Percentiles rank a stretch among this genome's conserved stretches.
phyloP scores from a whole-genome alignment of 169 alveolate species.

The Plasmodium chabaudi region DNA sequence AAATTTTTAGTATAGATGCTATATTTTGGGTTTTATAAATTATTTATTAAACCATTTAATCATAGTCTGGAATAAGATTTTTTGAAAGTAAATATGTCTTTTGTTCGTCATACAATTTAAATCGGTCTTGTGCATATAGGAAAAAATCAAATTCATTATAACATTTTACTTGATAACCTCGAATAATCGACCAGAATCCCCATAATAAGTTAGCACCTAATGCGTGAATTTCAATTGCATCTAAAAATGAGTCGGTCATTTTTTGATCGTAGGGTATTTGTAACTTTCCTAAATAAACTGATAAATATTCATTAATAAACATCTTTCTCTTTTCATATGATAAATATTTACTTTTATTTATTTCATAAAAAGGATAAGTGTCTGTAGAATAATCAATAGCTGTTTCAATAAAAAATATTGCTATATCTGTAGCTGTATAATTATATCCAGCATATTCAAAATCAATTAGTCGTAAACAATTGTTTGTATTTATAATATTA shows the following conservation, averaged over 20 bases:
- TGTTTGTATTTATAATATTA: slow-evolving; percentile 79
- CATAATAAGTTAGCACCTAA: slow-evolving; percentile 83
- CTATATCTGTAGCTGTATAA: slow-evolving; percentile 85
- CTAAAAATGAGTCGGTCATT: slow-evolving; percentile 77
- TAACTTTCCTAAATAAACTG: slow-evolving; percentile 77
- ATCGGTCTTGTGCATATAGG: slow-evolving; percentile 72
- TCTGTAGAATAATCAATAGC: slow-evolving; percentile 79
- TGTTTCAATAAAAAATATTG: slow-evolving; percentile 83
- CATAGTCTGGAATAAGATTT: slow-evolving; percentile 52
- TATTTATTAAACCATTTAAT: neutral
- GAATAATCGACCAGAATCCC: slow-evolving; percentile 85
- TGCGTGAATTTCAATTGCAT: slow-evolving; percentile 81
- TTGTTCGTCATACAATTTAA: slow-evolving; percentile 56
- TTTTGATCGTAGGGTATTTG: slow-evolving; percentile 51
- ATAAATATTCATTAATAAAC: slow-evolving; percentile 82
- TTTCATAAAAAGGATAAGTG: slow-evolving; percentile 79
- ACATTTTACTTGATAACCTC: slow-evolving; percentile 69
- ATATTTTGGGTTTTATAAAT: too few species aligned
- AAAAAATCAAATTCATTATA: slow-evolving; percentile 79
- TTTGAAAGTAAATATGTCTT: slow-evolving; percentile 44
- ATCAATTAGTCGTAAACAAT: slow-evolving; percentile 83
- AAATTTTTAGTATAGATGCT: too few species aligned
- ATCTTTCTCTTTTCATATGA: slow-evolving; percentile 81
- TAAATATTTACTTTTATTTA: slow-evolving; percentile 78
- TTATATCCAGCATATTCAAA: slow-evolving; percentile 86